These are phyloP conservation scores for Intubia oerlemansii DNA, from an alignment of 2,329 filamentous ascomycete genomes.

Conservation along the genomic window DNA sequence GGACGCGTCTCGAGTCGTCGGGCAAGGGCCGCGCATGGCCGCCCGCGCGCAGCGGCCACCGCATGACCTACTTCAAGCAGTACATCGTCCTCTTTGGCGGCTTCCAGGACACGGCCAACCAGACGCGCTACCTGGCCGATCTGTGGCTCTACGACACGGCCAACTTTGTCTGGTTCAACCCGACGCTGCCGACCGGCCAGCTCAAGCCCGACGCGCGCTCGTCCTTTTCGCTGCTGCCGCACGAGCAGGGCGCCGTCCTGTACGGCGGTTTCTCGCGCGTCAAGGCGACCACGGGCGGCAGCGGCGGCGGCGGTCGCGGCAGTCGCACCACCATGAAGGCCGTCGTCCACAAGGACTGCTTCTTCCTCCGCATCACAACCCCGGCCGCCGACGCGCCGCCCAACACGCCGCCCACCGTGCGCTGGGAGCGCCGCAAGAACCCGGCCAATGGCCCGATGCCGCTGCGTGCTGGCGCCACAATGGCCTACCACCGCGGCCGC, in stretches of 20 bases:
- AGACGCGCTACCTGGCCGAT: constrained; percentile 84
- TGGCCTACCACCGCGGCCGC: constrained; percentile 83
- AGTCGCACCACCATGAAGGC: constrained; percentile 62
- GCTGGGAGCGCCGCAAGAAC: constrained; percentile 87
- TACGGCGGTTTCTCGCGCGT: constrained; percentile 89
- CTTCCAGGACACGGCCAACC: constrained; percentile 90
- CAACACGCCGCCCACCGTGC: constrained; percentile 46
- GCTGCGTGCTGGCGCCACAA: constrained; percentile 68
- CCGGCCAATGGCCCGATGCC: constrained; percentile 78
- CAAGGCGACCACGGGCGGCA: constrained; percentile 47
- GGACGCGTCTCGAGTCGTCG: constrained; percentile 65
- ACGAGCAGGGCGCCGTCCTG: constrained; percentile 73
- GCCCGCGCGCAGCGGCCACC: constrained; percentile 71
- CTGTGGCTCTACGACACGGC: constrained; percentile 90
- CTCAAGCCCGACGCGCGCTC: constrained; percentile 80
- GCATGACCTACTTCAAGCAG: constrained; percentile 94
- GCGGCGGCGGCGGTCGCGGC: constrained; percentile 29
- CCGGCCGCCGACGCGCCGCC: constrained; percentile 45
- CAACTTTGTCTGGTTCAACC: constrained; percentile 67
- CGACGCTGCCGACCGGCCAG: constrained; percentile 52
- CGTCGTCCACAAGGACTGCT: constrained; percentile 85
- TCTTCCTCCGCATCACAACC: constrained; percentile 65
- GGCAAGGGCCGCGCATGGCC: constrained; percentile 43
- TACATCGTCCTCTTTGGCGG: constrained; percentile 92
- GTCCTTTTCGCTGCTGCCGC: constrained; percentile 78